Evolutionary conservation across 2,329 filamentous ascomycete genomes (phyloP).

Genomic region (Penicillium sp.): DNA sequence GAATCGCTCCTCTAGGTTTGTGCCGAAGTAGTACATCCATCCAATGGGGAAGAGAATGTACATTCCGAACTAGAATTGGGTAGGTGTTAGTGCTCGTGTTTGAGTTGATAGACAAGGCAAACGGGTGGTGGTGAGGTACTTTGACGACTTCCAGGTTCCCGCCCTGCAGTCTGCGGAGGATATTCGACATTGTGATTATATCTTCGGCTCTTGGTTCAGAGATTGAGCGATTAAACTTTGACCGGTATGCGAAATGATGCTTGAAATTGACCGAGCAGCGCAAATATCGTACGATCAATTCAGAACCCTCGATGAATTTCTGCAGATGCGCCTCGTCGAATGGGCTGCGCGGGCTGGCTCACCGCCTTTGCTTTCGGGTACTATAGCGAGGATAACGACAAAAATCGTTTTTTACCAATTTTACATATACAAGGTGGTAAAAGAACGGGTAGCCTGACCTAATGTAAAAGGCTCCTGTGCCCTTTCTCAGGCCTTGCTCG

Average conservation of each 20-base stretch:
- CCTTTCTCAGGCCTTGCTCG: too few species aligned
- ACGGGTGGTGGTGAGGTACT: conserved; percentile 46
- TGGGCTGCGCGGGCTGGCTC: neutral
- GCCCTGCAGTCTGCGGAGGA: conserved; percentile 62
- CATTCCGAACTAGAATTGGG: conserved; percentile 75
- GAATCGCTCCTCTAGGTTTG: conserved; percentile 92
- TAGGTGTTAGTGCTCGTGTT: neutral
- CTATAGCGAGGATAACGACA: too few species aligned
- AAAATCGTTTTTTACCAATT: too few species aligned
- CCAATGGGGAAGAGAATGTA: conserved; percentile 99
- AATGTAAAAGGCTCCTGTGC: too few species aligned
- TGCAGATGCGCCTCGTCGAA: conserved; percentile 1
- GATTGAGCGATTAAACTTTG: neutral
- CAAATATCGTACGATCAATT: neutral
- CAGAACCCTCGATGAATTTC: neutral
- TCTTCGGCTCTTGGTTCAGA: neutral
- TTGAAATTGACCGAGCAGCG: too few species aligned
- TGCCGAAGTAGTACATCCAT: conserved; percentile 99
- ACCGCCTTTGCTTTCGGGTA: neutral
- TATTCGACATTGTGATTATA: conserved; percentile 32
- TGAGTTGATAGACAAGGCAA: neutral
- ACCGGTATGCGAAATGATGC: too few species aligned
- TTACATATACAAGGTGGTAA: too few species aligned
- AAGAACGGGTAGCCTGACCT: too few species aligned
- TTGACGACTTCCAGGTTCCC: conserved; percentile 95